Conservation (phyloP, 2,329 filamentous ascomycete genomes). For the Neurospora crassa region DNA sequence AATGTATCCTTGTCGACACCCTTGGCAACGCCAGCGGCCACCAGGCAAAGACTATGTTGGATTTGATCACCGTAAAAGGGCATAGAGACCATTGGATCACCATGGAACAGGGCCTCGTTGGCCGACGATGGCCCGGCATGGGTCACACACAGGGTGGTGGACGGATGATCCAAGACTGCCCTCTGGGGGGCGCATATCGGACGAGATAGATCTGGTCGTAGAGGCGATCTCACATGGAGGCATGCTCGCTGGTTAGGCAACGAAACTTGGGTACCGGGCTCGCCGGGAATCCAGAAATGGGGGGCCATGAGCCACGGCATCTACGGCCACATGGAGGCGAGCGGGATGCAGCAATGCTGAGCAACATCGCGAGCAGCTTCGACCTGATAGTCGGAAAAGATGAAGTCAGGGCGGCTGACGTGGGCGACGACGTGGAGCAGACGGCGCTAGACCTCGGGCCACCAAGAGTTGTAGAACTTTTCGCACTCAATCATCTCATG, state of each 20-base stretch:
- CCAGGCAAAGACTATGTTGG: slow-evolving; percentile 27
- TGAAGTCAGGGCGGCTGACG: slow-evolving; percentile 26
- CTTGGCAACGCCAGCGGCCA: slow-evolving; percentile 25
- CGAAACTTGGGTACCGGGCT: slow-evolving; percentile 31
- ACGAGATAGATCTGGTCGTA: slow-evolving; percentile 3
- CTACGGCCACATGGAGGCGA: slow-evolving; percentile 31
- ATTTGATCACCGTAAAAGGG: slow-evolving; percentile 34
- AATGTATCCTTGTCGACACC: slow-evolving; percentile 29
- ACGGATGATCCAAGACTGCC: slow-evolving; percentile 27
- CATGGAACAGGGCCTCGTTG: slow-evolving; percentile 32
- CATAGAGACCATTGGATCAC: slow-evolving; percentile 26
- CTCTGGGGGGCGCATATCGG: slow-evolving; percentile 23
- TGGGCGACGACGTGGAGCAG: slow-evolving; percentile 2
- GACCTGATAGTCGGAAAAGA: slow-evolving; percentile 34
- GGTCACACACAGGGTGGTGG: slow-evolving; percentile 28
- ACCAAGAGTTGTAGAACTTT: slow-evolving; percentile 8
- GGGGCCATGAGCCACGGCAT: slow-evolving; percentile 30
- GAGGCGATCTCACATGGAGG: slow-evolving; percentile 27
- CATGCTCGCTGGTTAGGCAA: slow-evolving; percentile 28
- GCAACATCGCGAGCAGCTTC: slow-evolving; percentile 32
- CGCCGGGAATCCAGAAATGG: slow-evolving; percentile 30
- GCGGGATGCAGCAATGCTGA: slow-evolving; percentile 26
- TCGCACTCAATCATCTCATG: not conserved
- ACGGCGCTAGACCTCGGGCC: slow-evolving; percentile 7
- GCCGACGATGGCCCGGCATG: slow-evolving; percentile 32